Evolutionary conservation across 1,139 yeast species (phyloP), one percentile per base, ranked within the genome.

Genomic region (Hemisphaericaspora subhashii): DNA sequence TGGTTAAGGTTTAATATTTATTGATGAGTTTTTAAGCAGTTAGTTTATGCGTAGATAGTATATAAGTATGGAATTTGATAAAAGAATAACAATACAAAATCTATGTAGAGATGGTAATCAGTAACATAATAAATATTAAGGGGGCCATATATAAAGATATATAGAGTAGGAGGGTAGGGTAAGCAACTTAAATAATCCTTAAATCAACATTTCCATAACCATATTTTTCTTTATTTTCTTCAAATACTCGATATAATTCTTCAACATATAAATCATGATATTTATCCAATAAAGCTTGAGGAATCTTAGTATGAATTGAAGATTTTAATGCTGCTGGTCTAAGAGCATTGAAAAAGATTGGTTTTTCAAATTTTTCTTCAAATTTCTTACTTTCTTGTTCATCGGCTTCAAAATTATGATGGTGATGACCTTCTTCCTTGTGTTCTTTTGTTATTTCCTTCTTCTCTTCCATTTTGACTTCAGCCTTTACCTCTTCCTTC

Each of bases 241-340:
- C 80, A 58, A 81, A 92, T 2, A 90, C 71, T 40, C 75, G 65
- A 47, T 71, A 63, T 51, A 94, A 64, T 44, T 81, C 89, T 12
- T 78, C 74, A n/a, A 85, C 74, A 56, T 92, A 92, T 28, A 80
- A 54, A 21, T 64, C 66, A 58, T 92, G 98, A 54, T 86, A 88
- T 46, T 81, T 72, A 40, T 86, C 84, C 16, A 92, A 72, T 40
- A 71, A 44, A 27, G 65, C 71, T 13, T 57, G 66, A 2, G 77
- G 75, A 14, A 70, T 53, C 40, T 66, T 65, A 3, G 64, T 48
- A 36, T 53, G 55, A 24, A 44, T 42, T n/a, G 52, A 24, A 2
- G 54, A 39, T 12, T 41, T 39, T 30, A 47, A 52, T 13, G 54
- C 48, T 12, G 5, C 7, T 37, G 40, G 39, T 11, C n/a, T n/a